Evolutionary conservation across 192 early-diverging fungal species (phyloP).

Genomic region (Entomortierella parvispora): DNA sequence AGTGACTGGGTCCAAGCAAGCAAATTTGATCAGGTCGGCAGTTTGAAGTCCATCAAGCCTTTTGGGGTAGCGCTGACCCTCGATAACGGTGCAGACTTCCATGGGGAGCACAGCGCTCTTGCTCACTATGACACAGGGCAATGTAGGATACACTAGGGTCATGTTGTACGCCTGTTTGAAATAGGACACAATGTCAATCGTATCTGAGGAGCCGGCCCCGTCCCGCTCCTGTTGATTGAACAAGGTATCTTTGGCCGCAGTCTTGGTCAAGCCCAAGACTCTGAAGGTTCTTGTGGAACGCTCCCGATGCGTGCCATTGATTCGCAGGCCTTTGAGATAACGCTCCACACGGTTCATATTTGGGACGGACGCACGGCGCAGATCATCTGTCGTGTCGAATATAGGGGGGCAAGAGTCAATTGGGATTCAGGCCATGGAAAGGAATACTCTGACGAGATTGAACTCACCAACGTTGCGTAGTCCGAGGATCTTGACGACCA

Average conservation of each 20-base stretch:
- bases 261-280: too few species aligned
- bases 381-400: too few species aligned
- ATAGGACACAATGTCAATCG: slow-evolving; percentile 70
- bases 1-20: slow-evolving; percentile 79
- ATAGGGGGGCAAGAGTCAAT: too few species aligned
- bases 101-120: slow-evolving; percentile 67
- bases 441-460: slow-evolving; percentile 56
- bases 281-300: slow-evolving; percentile 43
- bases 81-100: slow-evolving; percentile 78
- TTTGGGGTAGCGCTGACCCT: slow-evolving; percentile 77
- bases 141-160: slow-evolving; percentile 70
- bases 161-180: slow-evolving; percentile 72
- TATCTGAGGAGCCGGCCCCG: neutral
- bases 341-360: slow-evolving; percentile 55
- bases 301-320: slow-evolving; percentile 65
- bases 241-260: too few species aligned
- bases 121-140: slow-evolving; percentile 73
- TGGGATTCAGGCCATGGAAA: too few species aligned
- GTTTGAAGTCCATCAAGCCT: slow-evolving; percentile 89
- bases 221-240: too few species aligned
- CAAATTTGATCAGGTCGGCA: slow-evolving; percentile 92
- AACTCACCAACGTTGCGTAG: slow-evolving; percentile 30
- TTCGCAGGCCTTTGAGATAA: slow-evolving; percentile 57
- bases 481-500: slow-evolving; percentile 71
- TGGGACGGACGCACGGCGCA: slow-evolving; percentile 23